Evolutionary conservation across 805 yeast genomes (phyloP), one percentile per base, ranked within the genome.

Genomic region (Saccharomycopsis schoenii): DNA sequence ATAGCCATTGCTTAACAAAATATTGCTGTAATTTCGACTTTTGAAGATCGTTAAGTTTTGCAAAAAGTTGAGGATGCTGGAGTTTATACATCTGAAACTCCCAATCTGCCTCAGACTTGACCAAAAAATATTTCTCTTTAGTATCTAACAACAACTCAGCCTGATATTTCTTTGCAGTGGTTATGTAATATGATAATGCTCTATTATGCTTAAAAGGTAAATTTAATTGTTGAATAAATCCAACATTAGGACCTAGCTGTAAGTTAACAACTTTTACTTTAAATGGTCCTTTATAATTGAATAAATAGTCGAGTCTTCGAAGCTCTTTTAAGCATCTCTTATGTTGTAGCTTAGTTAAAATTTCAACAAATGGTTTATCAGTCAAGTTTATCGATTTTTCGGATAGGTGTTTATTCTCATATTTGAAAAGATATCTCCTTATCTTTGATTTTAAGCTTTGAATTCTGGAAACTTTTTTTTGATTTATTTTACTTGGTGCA

Each of bases 101-200:
- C 62, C 62, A 60, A 19, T 54, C 47, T 19, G 60, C 62, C 21
- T 60, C 62, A 14, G 24, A 29, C 37, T 21, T 42, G 8, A 58
- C 61, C 54, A 56, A 25, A 34, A 29, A 57, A 14, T 47, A 24
- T 24, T 47, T 47, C 10, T 47, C 25, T 47, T 24, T 21, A 21
- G 52, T 47, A 14, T 54, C 14, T 24, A n/a, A 25, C 34, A 29
- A 54, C 15, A 39, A 24, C 19, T 52, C 47, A n/a, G 61, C 37
- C n/a, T 29, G 52, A 21, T 37, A 37, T 17, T 29, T 54, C 17
- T 24, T 21, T 25, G 36, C n/a, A 1, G 29, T 25, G 4, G 54
- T 42, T 47, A 58, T 40, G 29, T 24, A 29, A 25, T 40, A 37
- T 14, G 41, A 54, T 15, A 39, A 24, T 21, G 40, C 56, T 54